Evolutionary conservation across 179 eudicot genomes (phyloP).

Genomic region (Spergularia azorica): DNA sequence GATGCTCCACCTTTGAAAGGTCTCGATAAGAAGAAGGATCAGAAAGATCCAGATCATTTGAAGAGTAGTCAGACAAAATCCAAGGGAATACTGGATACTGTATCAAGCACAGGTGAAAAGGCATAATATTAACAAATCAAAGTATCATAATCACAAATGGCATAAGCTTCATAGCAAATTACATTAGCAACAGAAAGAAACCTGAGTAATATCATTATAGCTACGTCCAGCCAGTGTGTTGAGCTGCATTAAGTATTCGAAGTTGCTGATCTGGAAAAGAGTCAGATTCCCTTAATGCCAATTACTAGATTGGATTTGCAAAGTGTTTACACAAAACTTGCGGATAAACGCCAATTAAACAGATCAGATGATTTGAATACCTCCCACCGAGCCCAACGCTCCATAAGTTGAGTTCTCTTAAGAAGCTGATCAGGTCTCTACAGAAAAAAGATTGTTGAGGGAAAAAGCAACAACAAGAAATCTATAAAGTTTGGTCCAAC

Average conservation of each 20-base stretch:
- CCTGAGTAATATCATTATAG: conserved; percentile 99
- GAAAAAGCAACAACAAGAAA: not conserved
- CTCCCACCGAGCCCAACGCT: conserved; percentile 99
- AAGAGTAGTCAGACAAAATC: conserved; percentile 93
- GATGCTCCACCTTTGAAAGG: conserved; percentile 74
- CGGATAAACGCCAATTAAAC: conserved; percentile 3
- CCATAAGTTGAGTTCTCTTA: conserved; percentile 96
- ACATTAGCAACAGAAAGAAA: conserved; percentile 27
- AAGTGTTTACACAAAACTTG: not conserved
- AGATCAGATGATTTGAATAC: conserved; percentile 37
- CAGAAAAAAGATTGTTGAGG: conserved; percentile 2
- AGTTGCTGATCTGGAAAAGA: conserved; percentile 93
- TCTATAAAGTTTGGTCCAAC: not conserved
- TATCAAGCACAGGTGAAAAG: conserved; percentile 30
- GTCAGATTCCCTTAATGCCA: not conserved
- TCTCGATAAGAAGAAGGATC: conserved; percentile 87
- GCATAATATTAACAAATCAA: conserved; percentile 14
- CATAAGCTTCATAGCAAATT: conserved; percentile 8
- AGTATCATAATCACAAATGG: conserved; percentile 1
- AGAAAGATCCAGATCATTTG: conserved; percentile 72
- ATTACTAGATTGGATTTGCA: not conserved
- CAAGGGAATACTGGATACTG: conserved; percentile 99
- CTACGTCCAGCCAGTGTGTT: conserved; percentile 99
- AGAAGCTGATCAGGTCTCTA: conserved; percentile 97
- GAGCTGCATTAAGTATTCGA: conserved; percentile 98